Conservation (phyloP, 306 rosid genomes). For the Cucurbita ficifolia region DNA sequence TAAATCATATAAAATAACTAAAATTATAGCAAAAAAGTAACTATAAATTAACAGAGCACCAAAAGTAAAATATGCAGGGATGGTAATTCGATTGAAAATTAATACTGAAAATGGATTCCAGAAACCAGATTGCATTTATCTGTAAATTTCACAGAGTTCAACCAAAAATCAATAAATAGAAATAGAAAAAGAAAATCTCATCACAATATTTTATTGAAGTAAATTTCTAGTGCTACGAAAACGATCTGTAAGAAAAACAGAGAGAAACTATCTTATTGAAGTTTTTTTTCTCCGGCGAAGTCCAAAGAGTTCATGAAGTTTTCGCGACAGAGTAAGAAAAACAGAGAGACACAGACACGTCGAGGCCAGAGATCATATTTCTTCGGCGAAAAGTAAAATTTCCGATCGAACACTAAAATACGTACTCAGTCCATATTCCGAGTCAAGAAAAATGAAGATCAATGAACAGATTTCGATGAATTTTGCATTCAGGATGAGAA, state of each 20-base stretch:
- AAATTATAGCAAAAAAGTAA: too few relatives aligned
- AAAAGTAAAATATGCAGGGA: neutral
- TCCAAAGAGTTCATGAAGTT: neutral
- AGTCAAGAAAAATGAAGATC: neutral
- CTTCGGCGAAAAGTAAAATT: neutral
- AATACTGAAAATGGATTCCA: neutral
- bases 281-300: neutral
- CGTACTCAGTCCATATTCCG: neutral
- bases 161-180: neutral
- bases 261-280: neutral
- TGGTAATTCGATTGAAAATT: neutral
- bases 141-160: neutral
- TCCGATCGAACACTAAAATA: neutral
- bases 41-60: neutral
- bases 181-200: neutral
- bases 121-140: neutral
- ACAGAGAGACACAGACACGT: neutral
- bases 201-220: neutral
- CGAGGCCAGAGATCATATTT: neutral
- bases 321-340: neutral
- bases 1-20: too few relatives aligned
- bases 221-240: neutral
- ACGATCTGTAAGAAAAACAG: neutral
- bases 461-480: neutral
- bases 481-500: neutral